Percentiles rank a stretch among this genome's conserved stretches.
Conservation (phyloP, 1,284 basidiomycete species). For the Leccinum subrobustum region DNA sequence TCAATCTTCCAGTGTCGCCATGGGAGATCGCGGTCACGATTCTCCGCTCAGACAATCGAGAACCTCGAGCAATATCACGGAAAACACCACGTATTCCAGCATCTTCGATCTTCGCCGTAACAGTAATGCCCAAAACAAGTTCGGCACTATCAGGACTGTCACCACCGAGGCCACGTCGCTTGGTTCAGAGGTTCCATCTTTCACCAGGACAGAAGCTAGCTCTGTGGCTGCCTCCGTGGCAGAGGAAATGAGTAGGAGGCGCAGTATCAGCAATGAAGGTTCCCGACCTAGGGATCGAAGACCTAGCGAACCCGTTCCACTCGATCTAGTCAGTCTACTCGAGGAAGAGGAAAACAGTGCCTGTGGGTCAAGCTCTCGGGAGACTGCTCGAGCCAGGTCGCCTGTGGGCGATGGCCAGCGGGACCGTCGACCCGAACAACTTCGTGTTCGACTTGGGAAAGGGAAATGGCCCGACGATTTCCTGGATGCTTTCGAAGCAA, state of each 20-base stretch:
- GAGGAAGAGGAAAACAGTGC: slow-evolving; percentile 71
- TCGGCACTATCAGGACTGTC: slow-evolving; percentile 74
- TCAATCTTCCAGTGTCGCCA: slow-evolving; percentile 21
- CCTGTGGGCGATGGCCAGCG: slow-evolving; percentile 15
- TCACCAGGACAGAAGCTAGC: slow-evolving; percentile 62
- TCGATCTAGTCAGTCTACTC: slow-evolving; percentile 64
- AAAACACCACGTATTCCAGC: slow-evolving; percentile 61
- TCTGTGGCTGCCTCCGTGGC: slow-evolving; percentile 42
- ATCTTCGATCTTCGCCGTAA: slow-evolving; percentile 53
- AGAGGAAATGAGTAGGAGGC: slow-evolving; percentile 48
- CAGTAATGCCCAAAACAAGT: slow-evolving; percentile 52
- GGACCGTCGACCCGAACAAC: slow-evolving; percentile 33
- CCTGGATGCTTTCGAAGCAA: slow-evolving; percentile 51
- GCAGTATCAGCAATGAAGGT: slow-evolving; percentile 33
- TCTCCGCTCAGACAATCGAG: slow-evolving; percentile 46
- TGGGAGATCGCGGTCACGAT: slow-evolving; percentile 40
- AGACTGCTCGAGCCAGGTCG: slow-evolving; percentile 27
- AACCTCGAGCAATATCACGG: slow-evolving; percentile 53
- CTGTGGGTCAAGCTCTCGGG: slow-evolving; percentile 37
- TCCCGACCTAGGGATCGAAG: slow-evolving; percentile 51
- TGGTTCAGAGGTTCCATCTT: slow-evolving; percentile 54
- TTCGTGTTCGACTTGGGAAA: slow-evolving; percentile 61
- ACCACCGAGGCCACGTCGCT: slow-evolving; percentile 74
- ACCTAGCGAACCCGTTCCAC: slow-evolving; percentile 55
- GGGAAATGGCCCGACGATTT: slow-evolving; percentile 85